A percentile compares a stretch with the other conserved stretches of the same genome.
phyloP scores from a whole-genome alignment of 139 green algal genomes.

The Nannochloris sp. region DNA sequence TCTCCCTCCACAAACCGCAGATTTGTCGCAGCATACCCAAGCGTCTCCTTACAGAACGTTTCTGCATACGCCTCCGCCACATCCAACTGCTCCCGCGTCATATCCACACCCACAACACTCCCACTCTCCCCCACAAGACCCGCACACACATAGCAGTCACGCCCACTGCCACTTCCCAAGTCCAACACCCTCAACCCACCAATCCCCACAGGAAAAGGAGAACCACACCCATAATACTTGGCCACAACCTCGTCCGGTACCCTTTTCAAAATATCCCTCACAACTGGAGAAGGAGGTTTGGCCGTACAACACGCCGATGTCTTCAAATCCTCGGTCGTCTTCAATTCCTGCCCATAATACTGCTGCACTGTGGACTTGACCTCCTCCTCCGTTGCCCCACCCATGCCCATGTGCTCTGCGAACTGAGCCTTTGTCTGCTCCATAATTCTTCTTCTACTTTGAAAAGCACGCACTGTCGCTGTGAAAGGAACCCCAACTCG shows the following conservation, averaged over 20 bases:
- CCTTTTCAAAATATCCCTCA: constrained; percentile 15
- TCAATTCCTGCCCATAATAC: constrained; percentile 79
- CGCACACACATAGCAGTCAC: constrained; percentile 89
- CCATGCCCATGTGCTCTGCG: neutral
- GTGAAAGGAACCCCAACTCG: neutral
- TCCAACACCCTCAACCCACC: constrained; percentile 61
- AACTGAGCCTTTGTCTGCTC: neutral
- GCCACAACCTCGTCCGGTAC: constrained; percentile 33
- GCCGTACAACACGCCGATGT: constrained; percentile 78
- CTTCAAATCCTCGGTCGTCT: constrained; percentile 63
- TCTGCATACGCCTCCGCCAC: constrained; percentile 67
- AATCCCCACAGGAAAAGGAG: constrained; percentile 79
- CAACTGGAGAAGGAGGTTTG: constrained; percentile 34
- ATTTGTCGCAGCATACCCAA: constrained; percentile 72
- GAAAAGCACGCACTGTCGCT: neutral
- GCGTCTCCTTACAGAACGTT: constrained; percentile 48
- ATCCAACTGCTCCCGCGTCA: constrained; percentile 85
- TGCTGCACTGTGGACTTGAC: constrained; percentile 49
- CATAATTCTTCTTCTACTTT: neutral
- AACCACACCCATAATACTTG: constrained; percentile 92
- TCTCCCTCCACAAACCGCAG: constrained; percentile 77
- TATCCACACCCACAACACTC: constrained; percentile 85
- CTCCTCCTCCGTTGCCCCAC: neutral
- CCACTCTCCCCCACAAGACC: constrained; percentile 75
- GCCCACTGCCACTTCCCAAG: constrained; percentile 72